Evolutionary conservation across 192 early-diverging fungal species (phyloP).

Genomic region (Coemansia umbellata): DNA sequence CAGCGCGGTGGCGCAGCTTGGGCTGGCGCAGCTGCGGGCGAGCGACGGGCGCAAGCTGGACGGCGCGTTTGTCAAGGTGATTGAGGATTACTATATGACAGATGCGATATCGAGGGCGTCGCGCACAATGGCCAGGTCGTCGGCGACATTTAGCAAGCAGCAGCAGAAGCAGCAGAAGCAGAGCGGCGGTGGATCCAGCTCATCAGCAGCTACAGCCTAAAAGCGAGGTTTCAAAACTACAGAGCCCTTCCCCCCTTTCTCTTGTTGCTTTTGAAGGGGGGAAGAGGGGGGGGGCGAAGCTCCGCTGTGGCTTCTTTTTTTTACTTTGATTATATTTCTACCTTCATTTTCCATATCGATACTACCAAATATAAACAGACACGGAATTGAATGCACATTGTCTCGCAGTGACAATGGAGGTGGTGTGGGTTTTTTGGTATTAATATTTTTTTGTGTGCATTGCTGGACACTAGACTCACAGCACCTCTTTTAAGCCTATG

Average conservation of each 20-base stretch:
- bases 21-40: slow-evolving; percentile 53
- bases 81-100: slow-evolving; percentile 93
- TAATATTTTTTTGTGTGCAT: too few relatives aligned
- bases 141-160: slow-evolving; percentile 47
- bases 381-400: too few relatives aligned
- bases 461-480: too few relatives aligned
- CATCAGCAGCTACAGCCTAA: not conserved
- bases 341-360: too few relatives aligned
- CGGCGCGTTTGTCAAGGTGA: slow-evolving; percentile 57
- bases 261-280: not conserved
- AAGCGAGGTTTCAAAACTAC: not conserved
- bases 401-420: too few relatives aligned
- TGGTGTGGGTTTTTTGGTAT: too few relatives aligned
- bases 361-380: too few relatives aligned
- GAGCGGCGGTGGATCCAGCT: too few relatives aligned
- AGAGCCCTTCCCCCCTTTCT: not conserved
- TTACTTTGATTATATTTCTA: too few relatives aligned
- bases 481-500: too few relatives aligned
- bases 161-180: not conserved
- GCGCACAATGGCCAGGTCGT: slow-evolving; percentile 95
- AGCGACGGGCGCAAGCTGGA: slow-evolving; percentile 21
- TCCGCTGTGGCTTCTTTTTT: too few relatives aligned
- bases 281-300: too few relatives aligned
- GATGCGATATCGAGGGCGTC: slow-evolving; percentile 90
- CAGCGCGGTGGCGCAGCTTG: slow-evolving; percentile 55